phyloP scores from a whole-genome alignment of 768 basidiomycete genomes.

The Tulasnella calospora region DNA sequence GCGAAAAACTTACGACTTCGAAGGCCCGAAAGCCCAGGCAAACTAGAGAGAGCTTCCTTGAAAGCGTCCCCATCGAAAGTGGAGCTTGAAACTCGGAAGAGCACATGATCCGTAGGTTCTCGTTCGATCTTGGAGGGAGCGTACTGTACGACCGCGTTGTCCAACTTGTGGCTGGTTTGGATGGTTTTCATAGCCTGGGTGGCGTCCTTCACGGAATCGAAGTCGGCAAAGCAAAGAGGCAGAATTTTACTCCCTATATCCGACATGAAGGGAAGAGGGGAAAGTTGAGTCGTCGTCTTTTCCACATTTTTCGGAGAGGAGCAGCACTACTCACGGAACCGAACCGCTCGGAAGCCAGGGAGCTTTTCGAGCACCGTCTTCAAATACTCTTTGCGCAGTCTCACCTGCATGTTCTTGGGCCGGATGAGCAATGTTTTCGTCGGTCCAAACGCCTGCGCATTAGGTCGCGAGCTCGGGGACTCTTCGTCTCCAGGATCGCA shows the following conservation, averaged over 20 bases:
- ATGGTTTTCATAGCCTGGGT: not conserved
- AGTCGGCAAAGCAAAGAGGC: not conserved
- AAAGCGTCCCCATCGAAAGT: not conserved
- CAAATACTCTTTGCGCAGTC: not conserved
- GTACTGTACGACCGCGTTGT: not conserved
- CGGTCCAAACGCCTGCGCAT: not conserved
- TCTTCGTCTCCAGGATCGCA: slow-evolving; percentile 3
- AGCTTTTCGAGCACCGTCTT: not conserved
- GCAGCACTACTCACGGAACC: not conserved
- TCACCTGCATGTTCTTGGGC: not conserved
- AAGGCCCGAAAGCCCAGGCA: not conserved
- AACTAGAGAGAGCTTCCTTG: not conserved
- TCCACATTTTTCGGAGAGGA: not conserved
- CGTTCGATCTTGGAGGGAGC: slow-evolving; percentile 7
- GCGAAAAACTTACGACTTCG: not conserved
- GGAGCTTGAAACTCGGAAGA: not conserved
- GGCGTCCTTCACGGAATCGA: not conserved
- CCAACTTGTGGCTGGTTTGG: not conserved
- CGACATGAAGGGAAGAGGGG: not conserved
- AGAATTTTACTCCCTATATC: not conserved
- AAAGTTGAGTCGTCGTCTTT: too few relatives aligned
- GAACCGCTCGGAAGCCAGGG: not conserved
- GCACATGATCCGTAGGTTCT: not conserved
- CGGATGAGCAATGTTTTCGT: not conserved
- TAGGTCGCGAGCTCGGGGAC: not conserved